Percentiles rank a stretch among this genome's conserved stretches.
phyloP scores from a whole-genome alignment of 305 asterid species.

The Petunia hybrid region DNA sequence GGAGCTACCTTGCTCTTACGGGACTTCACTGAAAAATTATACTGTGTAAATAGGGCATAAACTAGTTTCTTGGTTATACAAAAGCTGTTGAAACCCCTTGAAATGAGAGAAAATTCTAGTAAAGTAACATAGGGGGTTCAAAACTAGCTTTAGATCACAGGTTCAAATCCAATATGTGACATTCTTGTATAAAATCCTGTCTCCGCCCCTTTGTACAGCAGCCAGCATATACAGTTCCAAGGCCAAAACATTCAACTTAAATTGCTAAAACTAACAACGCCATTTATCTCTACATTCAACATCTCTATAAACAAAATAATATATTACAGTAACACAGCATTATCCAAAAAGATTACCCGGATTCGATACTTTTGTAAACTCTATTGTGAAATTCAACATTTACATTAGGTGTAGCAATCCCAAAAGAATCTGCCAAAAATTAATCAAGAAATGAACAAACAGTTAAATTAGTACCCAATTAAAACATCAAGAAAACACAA shows the following conservation, averaged over 20 bases:
- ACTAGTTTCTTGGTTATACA: too few species aligned
- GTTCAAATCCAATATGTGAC: too few species aligned
- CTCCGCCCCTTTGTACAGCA: neutral
- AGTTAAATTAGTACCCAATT: slow-evolving; percentile 1
- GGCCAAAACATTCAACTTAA: neutral
- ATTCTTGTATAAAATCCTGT: too few species aligned
- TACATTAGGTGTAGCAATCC: slow-evolving; percentile 55
- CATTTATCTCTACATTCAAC: neutral
- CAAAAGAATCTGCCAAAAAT: slow-evolving; percentile 61
- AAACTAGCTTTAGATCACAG: too few species aligned
- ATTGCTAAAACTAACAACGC: neutral
- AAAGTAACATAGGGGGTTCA: too few species aligned
- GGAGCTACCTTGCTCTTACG: too few species aligned
- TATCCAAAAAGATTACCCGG: slow-evolving; percentile 57
- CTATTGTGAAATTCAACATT: slow-evolving; percentile 71
- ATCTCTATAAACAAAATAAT: slow-evolving; percentile 2
- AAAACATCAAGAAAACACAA: slow-evolving; percentile 9
- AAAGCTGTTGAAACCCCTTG: too few species aligned
- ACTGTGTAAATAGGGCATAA: too few species aligned
- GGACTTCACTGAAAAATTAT: too few species aligned
- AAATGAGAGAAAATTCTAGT: too few species aligned
- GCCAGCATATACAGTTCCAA: neutral
- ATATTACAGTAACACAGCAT: neutral
- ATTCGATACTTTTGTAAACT: slow-evolving; percentile 69
- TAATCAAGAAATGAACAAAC: slow-evolving; percentile 10